A percentile compares a stretch with the other conserved stretches of the same genome.
Evolutionary conservation across 2,329 filamentous ascomycete genomes (phyloP).

Genomic region (Fusarium kyushuense): DNA sequence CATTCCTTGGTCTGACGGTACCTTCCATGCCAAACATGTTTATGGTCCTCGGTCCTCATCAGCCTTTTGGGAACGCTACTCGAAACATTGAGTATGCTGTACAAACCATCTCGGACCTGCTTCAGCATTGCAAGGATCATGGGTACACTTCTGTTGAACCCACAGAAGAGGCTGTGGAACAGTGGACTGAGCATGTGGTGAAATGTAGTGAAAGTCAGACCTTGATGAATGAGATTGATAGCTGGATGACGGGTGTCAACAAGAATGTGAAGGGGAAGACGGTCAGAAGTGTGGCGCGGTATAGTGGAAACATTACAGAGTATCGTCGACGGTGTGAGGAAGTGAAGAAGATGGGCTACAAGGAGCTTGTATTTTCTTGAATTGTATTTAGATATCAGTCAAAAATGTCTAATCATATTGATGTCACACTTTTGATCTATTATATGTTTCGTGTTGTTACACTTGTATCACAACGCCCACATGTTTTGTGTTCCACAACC

Average conservation of each 20-base stretch:
- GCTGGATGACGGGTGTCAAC: slow-evolving; percentile 68
- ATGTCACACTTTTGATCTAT: rapidly evolving
- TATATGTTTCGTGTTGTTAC: not conserved
- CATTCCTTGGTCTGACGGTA: slow-evolving; percentile 18
- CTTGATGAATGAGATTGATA: slow-evolving; percentile 55
- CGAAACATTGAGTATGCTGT: slow-evolving; percentile 34
- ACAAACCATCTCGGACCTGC: slow-evolving; percentile 9
- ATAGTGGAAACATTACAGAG: slow-evolving; percentile 31
- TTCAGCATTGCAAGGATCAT: slow-evolving; percentile 28
- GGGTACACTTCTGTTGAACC: slow-evolving; percentile 25
- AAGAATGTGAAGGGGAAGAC: slow-evolving; percentile 61
- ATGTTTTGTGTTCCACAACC: no score
- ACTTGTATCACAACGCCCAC: not conserved
- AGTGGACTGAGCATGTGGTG: slow-evolving; percentile 57
- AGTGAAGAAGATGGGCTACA: slow-evolving; percentile 7
- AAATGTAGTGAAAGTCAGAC: slow-evolving; percentile 56
- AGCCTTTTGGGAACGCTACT: slow-evolving; percentile 34
- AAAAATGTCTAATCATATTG: rapidly evolving
- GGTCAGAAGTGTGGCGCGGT: slow-evolving; percentile 55
- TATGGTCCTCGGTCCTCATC: slow-evolving; percentile 40
- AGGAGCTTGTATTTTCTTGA: slow-evolving; percentile 11
- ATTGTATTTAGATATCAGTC: rapidly evolving
- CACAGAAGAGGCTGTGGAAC: slow-evolving; percentile 18
- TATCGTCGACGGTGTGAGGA: slow-evolving; percentile 30
- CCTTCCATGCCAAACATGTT: slow-evolving; percentile 43